Base-by-base conservation (phyloP, 208 protist genomes). In the Crithidia sp. region DNA sequence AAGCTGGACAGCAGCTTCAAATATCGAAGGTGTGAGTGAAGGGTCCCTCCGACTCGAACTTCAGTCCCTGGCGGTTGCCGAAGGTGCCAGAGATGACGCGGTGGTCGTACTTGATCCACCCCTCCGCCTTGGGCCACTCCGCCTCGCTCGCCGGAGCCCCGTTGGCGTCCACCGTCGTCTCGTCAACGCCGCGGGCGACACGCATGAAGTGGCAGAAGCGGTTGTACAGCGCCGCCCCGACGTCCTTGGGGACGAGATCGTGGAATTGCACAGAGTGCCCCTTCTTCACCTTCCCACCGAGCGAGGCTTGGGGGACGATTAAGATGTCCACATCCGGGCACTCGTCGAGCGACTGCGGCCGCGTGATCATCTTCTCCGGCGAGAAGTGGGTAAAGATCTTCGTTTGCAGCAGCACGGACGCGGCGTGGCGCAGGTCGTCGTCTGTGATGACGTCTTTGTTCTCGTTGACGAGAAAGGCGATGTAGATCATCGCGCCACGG, bases 261-360 rank as follows among this genome's bases (percentile, higher is more conserved):
- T 97, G 89, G 57, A 94, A 97, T 80, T 96, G 91, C 4, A 94
- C 78, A 36, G 82, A 83, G 28, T 92, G 81, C 2, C 89, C 87
- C 68, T 96, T 96, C 64, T 83, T 87, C 49, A 95, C 60, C 70
- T 92, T 95, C 14, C 93, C 93, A n/a, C 88, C 90, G 16, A 97
- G 83, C 8, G 90, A 91, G 9, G 93, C 93, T 69, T 97, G 93
- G 37, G 93, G 93, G 10, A 97, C 85, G 43, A 97, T 81, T 14
- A 95, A 65, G 60, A 95, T 85, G 72, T 97, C 93, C 59, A 87
- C 79, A 16, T 77, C 67, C 0, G 74, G 83, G 69, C 61, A 76
- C 36, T 92, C 83, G 14, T 60, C 72, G 12, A 95, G 79, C 12
- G 86, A 73, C 57, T 84, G 79, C 39, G 88, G 66, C 4, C 60